A percentile compares a stretch with the other conserved stretches of the same genome.
phyloP scores from a whole-genome alignment of 1,284 basidiomycete genomes.

The Schizophyllum amplum region DNA sequence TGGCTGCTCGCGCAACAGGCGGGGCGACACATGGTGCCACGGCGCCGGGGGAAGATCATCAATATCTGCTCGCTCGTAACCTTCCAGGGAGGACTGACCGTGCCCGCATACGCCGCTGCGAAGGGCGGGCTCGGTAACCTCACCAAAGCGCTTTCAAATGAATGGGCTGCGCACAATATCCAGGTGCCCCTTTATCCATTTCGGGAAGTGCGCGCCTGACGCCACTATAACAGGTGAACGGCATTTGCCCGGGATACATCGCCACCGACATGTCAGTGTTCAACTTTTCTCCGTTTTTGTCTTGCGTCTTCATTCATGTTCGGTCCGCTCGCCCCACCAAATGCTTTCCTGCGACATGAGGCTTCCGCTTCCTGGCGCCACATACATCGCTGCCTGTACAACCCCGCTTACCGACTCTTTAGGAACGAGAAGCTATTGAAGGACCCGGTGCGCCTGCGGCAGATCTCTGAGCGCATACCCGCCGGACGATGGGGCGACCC shows the following conservation, averaged over 20 bases:
- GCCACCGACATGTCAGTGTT: conserved; percentile 76
- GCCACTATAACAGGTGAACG: conserved; percentile 49
- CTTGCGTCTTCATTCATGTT: background rate
- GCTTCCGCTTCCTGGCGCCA: background rate
- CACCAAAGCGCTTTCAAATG: conserved; percentile 70
- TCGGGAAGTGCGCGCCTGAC: background rate
- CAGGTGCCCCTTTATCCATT: conserved; percentile 27
- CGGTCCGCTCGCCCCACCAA: background rate
- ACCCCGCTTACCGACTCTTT: background rate
- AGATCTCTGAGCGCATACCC: conserved; percentile 93
- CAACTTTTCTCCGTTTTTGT: conserved; percentile 11
- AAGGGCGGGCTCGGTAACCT: conserved; percentile 83
- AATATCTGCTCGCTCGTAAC: conserved; percentile 75
- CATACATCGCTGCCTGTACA: conserved; percentile 2
- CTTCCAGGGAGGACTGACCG: conserved; percentile 71
- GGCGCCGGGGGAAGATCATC: conserved; percentile 72
- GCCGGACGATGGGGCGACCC: conserved; percentile 86
- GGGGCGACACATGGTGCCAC: conserved; percentile 73
- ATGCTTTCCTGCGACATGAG: conserved; percentile 7
- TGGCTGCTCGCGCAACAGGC: conserved; percentile 74
- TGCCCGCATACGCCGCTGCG: conserved; percentile 90
- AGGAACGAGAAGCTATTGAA: conserved; percentile 73
- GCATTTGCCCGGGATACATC: conserved; percentile 88
- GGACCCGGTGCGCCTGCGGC: conserved; percentile 69
- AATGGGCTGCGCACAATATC: conserved; percentile 71